These are phyloP conservation scores for Steccherinum ochraceum DNA, from an alignment of 768 basidiomycete genomes.

Conservation along the genomic window DNA sequence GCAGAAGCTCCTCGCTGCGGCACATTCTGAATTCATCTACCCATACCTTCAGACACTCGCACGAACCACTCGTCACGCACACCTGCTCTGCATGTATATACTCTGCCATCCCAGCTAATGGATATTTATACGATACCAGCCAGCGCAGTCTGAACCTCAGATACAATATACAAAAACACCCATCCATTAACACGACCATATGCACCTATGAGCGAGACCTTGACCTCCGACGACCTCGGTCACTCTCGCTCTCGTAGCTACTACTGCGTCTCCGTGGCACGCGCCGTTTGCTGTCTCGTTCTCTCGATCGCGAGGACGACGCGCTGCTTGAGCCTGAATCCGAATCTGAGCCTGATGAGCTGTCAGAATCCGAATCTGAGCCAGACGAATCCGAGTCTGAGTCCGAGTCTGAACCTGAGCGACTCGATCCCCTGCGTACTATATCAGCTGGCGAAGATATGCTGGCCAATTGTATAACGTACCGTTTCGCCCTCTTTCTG, in stretches of 20 bases:
- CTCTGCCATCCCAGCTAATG: no score
- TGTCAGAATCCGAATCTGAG: slow-evolving; percentile 36
- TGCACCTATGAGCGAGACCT: no score
- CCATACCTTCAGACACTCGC: no score
- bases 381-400: slow-evolving; percentile 25
- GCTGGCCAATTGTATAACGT: no score
- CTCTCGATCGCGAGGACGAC: slow-evolving; percentile 37
- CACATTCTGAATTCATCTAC: not conserved
- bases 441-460: no score
- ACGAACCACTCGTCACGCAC: no score
- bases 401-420: slow-evolving; percentile 20
- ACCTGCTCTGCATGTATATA: no score
- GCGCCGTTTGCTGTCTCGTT: slow-evolving; percentile 28
- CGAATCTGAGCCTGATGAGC: slow-evolving; percentile 39
- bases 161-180: no score
- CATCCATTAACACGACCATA: no score
- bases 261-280: slow-evolving; percentile 10
- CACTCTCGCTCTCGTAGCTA: slow-evolving; percentile 14
- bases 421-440: slow-evolving; percentile 2
- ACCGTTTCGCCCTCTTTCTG: slow-evolving; percentile 27
- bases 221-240: no score
- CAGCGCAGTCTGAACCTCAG: no score
- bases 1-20: slow-evolving; percentile 26
- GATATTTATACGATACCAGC: no score
- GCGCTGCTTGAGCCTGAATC: slow-evolving; percentile 24